These are phyloP conservation scores for Cryptosporidium meleagridis DNA, from an alignment of 169 alveolate species.

Conservation along the genomic window DNA sequence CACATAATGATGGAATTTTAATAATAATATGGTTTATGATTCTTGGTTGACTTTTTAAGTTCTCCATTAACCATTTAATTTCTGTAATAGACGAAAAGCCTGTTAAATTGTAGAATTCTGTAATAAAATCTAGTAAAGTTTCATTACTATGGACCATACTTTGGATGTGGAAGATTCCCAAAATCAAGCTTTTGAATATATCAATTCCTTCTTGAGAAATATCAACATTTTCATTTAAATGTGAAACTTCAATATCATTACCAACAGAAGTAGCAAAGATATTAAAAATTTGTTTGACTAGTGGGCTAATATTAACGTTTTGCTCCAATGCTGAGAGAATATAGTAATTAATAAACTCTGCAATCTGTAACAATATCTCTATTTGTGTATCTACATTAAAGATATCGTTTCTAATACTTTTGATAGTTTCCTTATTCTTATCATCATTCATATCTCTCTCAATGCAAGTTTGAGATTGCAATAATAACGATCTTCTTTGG, in stretches of 20 bases:
- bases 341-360: conserved; percentile 39
- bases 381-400: conserved; percentile 41
- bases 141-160: conserved; percentile 52
- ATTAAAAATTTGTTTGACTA: conserved; percentile 27
- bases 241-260: neutral
- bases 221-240: neutral
- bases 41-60: neutral
- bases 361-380: conserved; percentile 20
- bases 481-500: conserved; percentile 36
- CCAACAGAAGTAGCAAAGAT: conserved; percentile 3
- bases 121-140: conserved; percentile 35
- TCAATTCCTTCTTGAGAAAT: conserved; percentile 62
- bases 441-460: conserved; percentile 51
- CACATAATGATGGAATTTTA: conserved; percentile 51
- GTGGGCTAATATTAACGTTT: conserved; percentile 34
- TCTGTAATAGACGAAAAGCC: conserved; percentile 59
- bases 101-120: conserved; percentile 55
- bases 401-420: conserved; percentile 37
- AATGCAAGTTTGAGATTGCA: conserved; percentile 60
- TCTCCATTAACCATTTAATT: conserved; percentile 67
- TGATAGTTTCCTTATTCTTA: conserved; percentile 28
- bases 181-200: conserved; percentile 5
- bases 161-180: conserved; percentile 36
- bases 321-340: conserved; percentile 60
- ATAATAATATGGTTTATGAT: neutral